These are phyloP conservation scores for Trichosporon inkin DNA, from an alignment of 1,284 basidiomycete species.

Conservation along the genomic window DNA sequence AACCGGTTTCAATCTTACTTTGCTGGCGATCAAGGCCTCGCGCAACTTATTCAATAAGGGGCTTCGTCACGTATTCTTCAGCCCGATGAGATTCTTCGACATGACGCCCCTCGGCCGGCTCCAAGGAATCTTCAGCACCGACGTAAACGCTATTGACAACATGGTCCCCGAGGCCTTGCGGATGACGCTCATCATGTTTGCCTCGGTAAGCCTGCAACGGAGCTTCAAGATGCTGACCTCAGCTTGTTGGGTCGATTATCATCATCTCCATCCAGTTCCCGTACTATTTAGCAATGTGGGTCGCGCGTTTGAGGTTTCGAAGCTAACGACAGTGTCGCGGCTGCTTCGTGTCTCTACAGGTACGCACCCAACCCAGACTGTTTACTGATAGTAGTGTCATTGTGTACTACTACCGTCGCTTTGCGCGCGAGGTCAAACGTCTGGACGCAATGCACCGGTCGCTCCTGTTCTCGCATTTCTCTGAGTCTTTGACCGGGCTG, in stretches of 20 bases:
- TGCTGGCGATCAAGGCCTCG: neutral
- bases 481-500: slow-evolving; percentile 76
- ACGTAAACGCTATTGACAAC: slow-evolving; percentile 20
- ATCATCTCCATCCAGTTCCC: slow-evolving; percentile 28
- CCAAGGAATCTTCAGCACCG: slow-evolving; percentile 5
- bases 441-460: slow-evolving; percentile 45
- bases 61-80: slow-evolving; percentile 59
- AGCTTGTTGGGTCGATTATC: slow-evolving; percentile 11
- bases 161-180: slow-evolving; percentile 4
- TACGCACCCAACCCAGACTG: too few species aligned
- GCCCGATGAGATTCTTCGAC: slow-evolving; percentile 67
- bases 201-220: slow-evolving; percentile 25
- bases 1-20: slow-evolving; percentile 48
- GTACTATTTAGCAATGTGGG: slow-evolving; percentile 21
- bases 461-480: slow-evolving; percentile 77
- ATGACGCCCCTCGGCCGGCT: slow-evolving; percentile 57
- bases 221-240: slow-evolving; percentile 37
- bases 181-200: slow-evolving; percentile 36
- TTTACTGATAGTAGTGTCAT: slow-evolving; percentile 22
- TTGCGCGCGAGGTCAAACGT: slow-evolving; percentile 79
- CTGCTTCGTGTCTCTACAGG: neutral
- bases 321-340: neutral
- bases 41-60: slow-evolving; percentile 40
- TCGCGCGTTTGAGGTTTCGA: neutral
- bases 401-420: slow-evolving; percentile 76